Evolutionary conservation across 2,329 filamentous ascomycete species (phyloP), one percentile per base, ranked within the genome.

Genomic region (Microascus cirrosus): DNA sequence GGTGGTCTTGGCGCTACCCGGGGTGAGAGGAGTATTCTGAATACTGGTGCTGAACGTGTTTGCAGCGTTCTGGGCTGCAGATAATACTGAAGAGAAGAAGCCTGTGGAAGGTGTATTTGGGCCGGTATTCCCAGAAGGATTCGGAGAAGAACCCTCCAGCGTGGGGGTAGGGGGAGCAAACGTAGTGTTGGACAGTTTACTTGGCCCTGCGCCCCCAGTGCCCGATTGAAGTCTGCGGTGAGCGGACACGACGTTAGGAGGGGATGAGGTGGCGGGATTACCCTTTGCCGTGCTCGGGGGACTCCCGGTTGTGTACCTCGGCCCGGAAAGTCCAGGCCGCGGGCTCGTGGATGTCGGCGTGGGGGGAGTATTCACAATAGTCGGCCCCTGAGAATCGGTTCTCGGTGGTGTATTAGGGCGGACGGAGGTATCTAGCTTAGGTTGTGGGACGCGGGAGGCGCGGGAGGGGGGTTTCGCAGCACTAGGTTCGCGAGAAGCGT

Each of bases 21-120:
- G 80, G 8, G 76, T 73, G 56, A 83, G 77, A 34, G 77, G 77
- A 3, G 79, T 81, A 68, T 84, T 92, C 54, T 83, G 82, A 53
- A 96, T 86, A 54, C 85, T 90, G 62, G 81, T 89, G 63, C 81
- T 90, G 4, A 92, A 70, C 20, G 83, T 85, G 62, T 77, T 90
- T 15, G 92, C 91, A 51, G 93, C 93, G 79, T 87, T 96, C 71
- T 97, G 93, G 20, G 94, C 94, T 53, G 87, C 93, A 48, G 90
- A 93, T 62, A 99, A 84, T 67, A 99, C 89, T 28, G 89, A 92
- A 4, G 90, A 95, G 72, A 99, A 97, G 74, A 99, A 97, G 1
- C 91, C 86, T 18, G 56, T 35, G 18, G 58, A 42, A 56, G 53
- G 35, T 12, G 36, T 57, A 25, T 35, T n/a, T n/a, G 54, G 35